Conservation (phyloP, 176 grass and related monocot species). For the Oryza coarctata region DNA sequence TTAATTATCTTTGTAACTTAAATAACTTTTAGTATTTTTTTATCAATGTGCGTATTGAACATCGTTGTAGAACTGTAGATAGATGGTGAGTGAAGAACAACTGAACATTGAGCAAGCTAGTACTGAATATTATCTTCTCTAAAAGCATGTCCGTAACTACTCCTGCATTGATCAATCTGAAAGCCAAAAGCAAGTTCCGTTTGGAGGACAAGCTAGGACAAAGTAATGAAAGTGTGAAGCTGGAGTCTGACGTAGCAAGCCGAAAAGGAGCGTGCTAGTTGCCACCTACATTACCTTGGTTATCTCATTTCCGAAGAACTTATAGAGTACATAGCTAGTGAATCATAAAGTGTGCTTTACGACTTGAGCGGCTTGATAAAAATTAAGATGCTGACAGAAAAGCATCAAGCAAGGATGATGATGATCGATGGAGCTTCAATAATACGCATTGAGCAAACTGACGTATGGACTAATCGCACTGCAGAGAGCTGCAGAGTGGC, state of each 20-base stretch:
- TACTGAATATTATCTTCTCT: not conserved
- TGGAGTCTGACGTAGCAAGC: conserved; percentile 6
- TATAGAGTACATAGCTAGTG: not conserved
- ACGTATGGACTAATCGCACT: conserved; percentile 10
- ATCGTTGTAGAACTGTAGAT: not conserved
- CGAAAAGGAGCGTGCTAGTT: conserved; percentile 30
- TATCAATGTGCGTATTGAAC: not conserved
- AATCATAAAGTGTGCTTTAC: conserved; percentile 31
- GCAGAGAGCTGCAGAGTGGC: not conserved
- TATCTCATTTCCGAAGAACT: not conserved
- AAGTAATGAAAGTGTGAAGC: conserved; percentile 14
- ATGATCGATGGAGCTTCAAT: not conserved
- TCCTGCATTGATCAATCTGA: not conserved
- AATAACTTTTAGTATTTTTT: no score
- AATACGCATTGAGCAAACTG: conserved; percentile 10
- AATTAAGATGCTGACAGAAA: not conserved
- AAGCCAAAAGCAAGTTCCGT: conserved; percentile 16
- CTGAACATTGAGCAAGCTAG: not conserved
- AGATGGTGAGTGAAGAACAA: not conserved
- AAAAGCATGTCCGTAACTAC: not conserved
- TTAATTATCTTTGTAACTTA: not conserved
- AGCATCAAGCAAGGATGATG: not conserved
- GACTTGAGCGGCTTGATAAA: conserved; percentile 13
- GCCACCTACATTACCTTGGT: not conserved
- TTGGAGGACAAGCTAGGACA: not conserved